Conservation (phyloP, 108 stramenopile genomes). For the Cyclotella choctawhatcheeana region DNA sequence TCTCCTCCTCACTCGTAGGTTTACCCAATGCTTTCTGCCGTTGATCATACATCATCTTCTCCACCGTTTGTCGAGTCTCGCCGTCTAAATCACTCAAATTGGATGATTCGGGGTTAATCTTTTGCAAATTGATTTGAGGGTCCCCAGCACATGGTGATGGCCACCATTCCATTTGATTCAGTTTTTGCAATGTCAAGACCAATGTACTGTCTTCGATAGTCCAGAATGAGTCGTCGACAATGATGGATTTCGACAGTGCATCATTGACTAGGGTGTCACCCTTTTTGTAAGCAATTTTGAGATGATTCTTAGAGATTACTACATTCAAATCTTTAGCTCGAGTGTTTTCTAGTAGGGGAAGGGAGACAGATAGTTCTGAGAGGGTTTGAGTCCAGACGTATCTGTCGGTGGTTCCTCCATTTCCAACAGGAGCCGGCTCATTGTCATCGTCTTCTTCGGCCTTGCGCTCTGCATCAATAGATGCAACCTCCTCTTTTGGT, state of each 20-base stretch:
- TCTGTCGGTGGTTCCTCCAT: conserved; percentile 92
- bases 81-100: conserved; percentile 96
- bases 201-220: conserved; percentile 96
- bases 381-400: conserved; percentile 99
- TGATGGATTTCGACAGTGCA: conserved; percentile 85
- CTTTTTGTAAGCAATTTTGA: conserved; percentile 84
- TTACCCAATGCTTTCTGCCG: conserved; percentile 96
- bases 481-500: conserved; percentile 42
- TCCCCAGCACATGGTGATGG: conserved; percentile 88
- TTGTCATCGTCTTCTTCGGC: conserved; percentile 55
- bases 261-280: conserved; percentile 82
- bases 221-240: conserved; percentile 99
- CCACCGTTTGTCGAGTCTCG: conserved; percentile 98
- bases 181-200: conserved; percentile 85
- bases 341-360: conserved; percentile 90
- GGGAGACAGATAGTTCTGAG: conserved; percentile 82
- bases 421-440: conserved; percentile 86
- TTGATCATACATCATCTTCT: conserved; percentile 99
- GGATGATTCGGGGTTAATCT: conserved; percentile 97
- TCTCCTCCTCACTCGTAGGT: conserved; percentile 97
- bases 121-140: conserved; percentile 93
- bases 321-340: conserved; percentile 91
- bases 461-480: conserved; percentile 13
- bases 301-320: conserved; percentile 72
- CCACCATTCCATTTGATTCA: conserved; percentile 99